Percentiles rank a stretch among this genome's conserved stretches.
Evolutionary conservation across 1,284 basidiomycete species (phyloP).

Genomic region (Cryptococcus sp.): DNA sequence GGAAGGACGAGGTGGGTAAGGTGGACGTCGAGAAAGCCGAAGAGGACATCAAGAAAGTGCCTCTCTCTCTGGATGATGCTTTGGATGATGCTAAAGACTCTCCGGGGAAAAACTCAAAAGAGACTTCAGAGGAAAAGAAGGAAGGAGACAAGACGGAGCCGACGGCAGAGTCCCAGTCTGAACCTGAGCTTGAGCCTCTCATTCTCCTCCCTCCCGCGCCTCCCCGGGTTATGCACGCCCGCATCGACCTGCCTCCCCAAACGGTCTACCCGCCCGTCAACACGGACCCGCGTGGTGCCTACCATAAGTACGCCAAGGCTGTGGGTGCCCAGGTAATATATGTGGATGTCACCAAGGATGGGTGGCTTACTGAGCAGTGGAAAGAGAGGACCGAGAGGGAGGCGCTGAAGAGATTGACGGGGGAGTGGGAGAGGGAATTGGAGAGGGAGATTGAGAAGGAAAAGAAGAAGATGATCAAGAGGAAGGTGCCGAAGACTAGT

Average conservation of each 20-base stretch:
- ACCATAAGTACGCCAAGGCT: conserved; percentile 34
- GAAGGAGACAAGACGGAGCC: conserved; percentile 5
- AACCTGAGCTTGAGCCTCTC: conserved; percentile 22
- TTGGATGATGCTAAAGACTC: neutral
- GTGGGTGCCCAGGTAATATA: conserved; percentile 22
- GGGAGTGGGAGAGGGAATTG: conserved; percentile 23
- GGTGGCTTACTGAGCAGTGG: conserved; percentile 39
- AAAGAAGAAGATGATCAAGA: conserved; percentile 7
- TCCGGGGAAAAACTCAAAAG: neutral
- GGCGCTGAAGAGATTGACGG: conserved; percentile 29
- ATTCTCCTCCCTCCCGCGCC: conserved; percentile 29
- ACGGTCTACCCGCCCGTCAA: conserved; percentile 33
- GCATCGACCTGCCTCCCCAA: conserved; percentile 24
- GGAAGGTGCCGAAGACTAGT: conserved; percentile 21
- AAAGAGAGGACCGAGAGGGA: conserved; percentile 30
- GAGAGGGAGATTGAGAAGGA: conserved; percentile 20
- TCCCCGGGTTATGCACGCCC: conserved; percentile 18
- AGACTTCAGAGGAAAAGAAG: neutral
- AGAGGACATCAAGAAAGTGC: neutral
- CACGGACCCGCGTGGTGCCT: conserved; percentile 37
- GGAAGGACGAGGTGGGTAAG: neutral
- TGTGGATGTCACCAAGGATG: conserved; percentile 38
- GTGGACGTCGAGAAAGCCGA: neutral
- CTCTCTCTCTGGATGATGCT: neutral
- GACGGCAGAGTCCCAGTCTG: conserved; percentile 12